Conservation (phyloP, 306 rosid species). For the Dalbergia oliveri region DNA sequence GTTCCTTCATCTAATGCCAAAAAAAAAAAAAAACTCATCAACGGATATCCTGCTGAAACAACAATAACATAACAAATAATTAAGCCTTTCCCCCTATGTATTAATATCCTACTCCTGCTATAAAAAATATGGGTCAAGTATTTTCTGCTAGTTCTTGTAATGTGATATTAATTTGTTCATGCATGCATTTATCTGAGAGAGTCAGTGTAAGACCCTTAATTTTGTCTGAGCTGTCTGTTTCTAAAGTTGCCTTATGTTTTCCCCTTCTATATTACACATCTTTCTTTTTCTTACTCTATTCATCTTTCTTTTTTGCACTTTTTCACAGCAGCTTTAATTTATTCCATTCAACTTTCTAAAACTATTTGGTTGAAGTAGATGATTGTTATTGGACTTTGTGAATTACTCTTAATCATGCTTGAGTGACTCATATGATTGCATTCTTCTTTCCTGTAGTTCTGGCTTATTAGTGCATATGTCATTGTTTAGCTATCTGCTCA, state of each 20-base stretch:
- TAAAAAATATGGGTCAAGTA: not conserved
- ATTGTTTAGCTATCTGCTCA: constrained; percentile 10
- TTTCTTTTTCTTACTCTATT: not conserved
- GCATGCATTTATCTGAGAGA: constrained; percentile 8
- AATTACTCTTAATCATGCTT: not conserved
- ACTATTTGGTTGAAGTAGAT: not conserved
- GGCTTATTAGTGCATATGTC: not conserved
- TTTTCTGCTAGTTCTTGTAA: not conserved
- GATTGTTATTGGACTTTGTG: not conserved
- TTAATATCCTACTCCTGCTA: not conserved
- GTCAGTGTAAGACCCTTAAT: not conserved
- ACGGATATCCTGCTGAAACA: not conserved
- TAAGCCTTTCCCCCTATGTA: no score
- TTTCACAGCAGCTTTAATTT: not conserved
- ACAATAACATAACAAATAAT: no score
- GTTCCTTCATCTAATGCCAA: not conserved
- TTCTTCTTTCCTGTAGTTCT: not conserved
- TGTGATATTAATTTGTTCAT: constrained; percentile 6
- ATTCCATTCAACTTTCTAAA: not conserved
- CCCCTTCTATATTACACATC: not conserved
- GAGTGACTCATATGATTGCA: not conserved
- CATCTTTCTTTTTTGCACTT: no score
- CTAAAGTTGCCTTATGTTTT: not conserved
- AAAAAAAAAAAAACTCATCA: not conserved
- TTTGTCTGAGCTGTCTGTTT: constrained; percentile 8